Base-by-base conservation (phyloP, 768 basidiomycete species). In the Mycena leptocephala region DNA sequence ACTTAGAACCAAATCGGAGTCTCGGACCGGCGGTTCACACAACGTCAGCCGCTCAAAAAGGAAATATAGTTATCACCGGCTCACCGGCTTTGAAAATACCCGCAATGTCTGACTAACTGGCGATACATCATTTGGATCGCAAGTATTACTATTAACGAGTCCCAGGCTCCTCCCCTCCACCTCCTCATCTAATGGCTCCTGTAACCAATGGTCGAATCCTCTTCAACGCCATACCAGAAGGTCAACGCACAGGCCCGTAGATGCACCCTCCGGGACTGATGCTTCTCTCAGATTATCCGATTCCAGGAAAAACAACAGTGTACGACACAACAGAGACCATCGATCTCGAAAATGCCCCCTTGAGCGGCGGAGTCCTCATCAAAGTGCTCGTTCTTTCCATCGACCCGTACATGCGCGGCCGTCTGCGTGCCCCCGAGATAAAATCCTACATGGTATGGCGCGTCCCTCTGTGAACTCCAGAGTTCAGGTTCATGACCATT, bases 361-460 rank as follows among this genome's bases (percentile, higher is more conserved):
- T 91, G 51, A 81, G 90, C 24, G 89, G 89, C 0, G 89, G 89
- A 0, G 79, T 91, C 69, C 79, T 93, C 10, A 56, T 91, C 77
- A 93, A 92, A 81, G 86, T 86, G 0, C 85, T 93, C 20, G 86
- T 85, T 2, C 79, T 90, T 7, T 87, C 88, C 0, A 78, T 89
- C 46, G 89, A 89, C 71, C 87, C 88, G 2, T 88, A 88, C 78
- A 76, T 89, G 82, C 75, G 87, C 26, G 81, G 81, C 65, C 79
- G 80, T 39, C 89, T 92, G 90, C 79, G 85, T 10, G 74, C 67
- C 5, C 79, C 84, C 0, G 74, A 79, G 24, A 68, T 53, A 1
- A 78, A 84, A 37, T 84, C 83, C 0, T 86, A 85, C 68, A 33
- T 72, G 0, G 81, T 84, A 56, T 37, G 80, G 18, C 10, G 1